phyloP scores from a whole-genome alignment of 2,329 filamentous ascomycete species.

The Penicillium decumbens region DNA sequence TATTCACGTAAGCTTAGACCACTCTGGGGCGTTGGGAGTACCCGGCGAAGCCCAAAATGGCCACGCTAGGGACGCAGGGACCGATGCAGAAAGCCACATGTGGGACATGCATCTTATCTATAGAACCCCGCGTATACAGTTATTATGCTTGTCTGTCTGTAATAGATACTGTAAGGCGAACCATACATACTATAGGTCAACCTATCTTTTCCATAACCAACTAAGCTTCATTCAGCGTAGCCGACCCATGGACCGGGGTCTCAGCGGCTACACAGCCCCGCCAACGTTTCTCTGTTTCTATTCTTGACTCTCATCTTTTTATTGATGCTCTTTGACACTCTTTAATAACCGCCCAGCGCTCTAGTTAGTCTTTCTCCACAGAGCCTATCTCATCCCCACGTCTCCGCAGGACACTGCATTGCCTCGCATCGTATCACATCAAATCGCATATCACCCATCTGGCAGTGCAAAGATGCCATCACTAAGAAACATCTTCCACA shows the following conservation, averaged over 20 bases:
- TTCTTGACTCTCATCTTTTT: constrained; percentile 3
- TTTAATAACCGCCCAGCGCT: constrained; percentile 1
- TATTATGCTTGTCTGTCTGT: neutral
- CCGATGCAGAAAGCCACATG: constrained; percentile 14
- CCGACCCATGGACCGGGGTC: constrained; percentile 5
- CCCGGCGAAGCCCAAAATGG: neutral
- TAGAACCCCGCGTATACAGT: neutral
- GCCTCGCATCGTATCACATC: neutral
- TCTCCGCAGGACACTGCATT: constrained; percentile 1
- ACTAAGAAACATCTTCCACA: constrained; percentile 58
- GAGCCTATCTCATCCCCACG: neutral
- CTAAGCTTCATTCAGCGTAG: constrained; percentile 7
- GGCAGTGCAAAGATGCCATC: constrained; percentile 46
- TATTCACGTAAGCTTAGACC: neutral
- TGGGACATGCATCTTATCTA: constrained; percentile 13
- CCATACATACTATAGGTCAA: no score
- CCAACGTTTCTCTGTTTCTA: constrained; percentile 4
- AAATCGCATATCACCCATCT: constrained; percentile 2
- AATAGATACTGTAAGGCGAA: no score
- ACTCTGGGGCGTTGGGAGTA: neutral
- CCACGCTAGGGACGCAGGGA: constrained; percentile 12
- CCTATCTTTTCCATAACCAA: neutral
- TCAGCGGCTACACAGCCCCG: constrained; percentile 10
- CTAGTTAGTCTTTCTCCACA: neutral
- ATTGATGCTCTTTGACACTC: neutral